Evolutionary conservation across 108 stramenopile genomes (phyloP), one percentile per base, ranked within the genome.

Genomic region (Stephanodiscus triporus): DNA sequence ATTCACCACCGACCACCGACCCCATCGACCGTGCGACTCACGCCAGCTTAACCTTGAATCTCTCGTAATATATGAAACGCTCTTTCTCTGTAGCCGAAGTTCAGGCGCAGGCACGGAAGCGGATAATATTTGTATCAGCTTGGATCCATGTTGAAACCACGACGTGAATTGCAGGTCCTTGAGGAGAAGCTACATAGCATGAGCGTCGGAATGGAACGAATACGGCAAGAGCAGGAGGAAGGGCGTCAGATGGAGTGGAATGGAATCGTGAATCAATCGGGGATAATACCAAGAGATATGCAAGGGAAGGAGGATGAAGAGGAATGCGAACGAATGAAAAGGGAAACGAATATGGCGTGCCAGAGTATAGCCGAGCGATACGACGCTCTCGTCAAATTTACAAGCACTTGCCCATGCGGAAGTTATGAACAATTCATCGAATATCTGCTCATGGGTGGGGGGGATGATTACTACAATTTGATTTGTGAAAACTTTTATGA

Each of bases 381-480:
- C 62, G 78, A 73, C 55, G 36, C 66, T 9, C 47, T 84, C 22
- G 40, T 70, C 17, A 54, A 61, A 34, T 84, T 81, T 60, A 58
- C 68, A 9, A 34, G 34, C 26, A 34, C 30, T 0, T 60, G 69
- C 50, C 85, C 80, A 19, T 38, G 78, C 32, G 84, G 82, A 0
- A 90, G 83, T 10, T 92, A 92, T 45, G 87, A 92, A 68, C 83
- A 90, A 45, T 92, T 88, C 81, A 85, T 92, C 29, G 74, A 72
- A 49, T 86, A 74, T 54, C 67, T 78, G 47, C 37, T 78, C 6
- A 24, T 78, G 32, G 77, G 55, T 62, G 77, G 65, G 16, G 59
- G 65, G 65, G n/a, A 48, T 8, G 19, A 63, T 40, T 54, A 63
- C 64, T 36, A 60, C 47, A 11, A 58, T 24, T 36, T 72, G 19